Evolutionary conservation across 1,139 yeast genomes (phyloP), one percentile per base, ranked within the genome.

Genomic region (Lodderomyces margitis): DNA sequence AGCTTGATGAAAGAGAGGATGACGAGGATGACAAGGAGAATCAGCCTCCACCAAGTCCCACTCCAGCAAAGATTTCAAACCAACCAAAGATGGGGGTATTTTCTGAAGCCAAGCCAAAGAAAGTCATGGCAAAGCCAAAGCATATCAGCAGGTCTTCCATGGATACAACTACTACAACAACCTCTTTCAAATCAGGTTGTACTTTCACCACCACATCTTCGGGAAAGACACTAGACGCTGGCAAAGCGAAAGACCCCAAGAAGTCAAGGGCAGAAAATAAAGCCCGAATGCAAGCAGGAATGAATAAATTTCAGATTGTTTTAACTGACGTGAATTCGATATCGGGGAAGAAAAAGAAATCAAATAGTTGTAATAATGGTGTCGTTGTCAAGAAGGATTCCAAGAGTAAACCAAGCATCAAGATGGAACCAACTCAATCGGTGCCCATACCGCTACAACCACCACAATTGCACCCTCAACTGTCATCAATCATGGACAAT

Each of bases 281-380:
- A 48, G 61, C 68, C 1, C 61, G 64, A 43, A 68, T 67, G 73
- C 72, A 66, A 55, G 68, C 68, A 4, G 75, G 75, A 8, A 68
- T 70, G 69, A 70, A 67, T 51, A 72, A 73, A 55, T 76, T 76
- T 52, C 81, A 76, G 54, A 76, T 76, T 45, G 76, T 76, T 1
- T 68, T 76, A 43, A 67, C 78, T 3, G 81, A 75, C 52, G 74
- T 74, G 34, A 74, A 68, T 48, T 66, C 75, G 2, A 56, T 72
- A 45, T 66, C 68, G 67, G 66, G 68, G 51, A 59, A 61, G 46
- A 61, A 62, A 53, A 41, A 39, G 46, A 49, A n/a, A n/a, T n/a
- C n/a, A n/a, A n/a, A n/a, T n/a, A n/a, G n/a, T n/a, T n/a, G n/a
- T n/a, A n/a, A 8, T 35, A 21, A 28, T 38, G n/a, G 42, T n/a